A percentile compares a stretch with the other conserved stretches of the same genome.
These are phyloP conservation scores for Dryas integrifolia DNA, from an alignment of 331 rosid genomes.

Conservation along the genomic window DNA sequence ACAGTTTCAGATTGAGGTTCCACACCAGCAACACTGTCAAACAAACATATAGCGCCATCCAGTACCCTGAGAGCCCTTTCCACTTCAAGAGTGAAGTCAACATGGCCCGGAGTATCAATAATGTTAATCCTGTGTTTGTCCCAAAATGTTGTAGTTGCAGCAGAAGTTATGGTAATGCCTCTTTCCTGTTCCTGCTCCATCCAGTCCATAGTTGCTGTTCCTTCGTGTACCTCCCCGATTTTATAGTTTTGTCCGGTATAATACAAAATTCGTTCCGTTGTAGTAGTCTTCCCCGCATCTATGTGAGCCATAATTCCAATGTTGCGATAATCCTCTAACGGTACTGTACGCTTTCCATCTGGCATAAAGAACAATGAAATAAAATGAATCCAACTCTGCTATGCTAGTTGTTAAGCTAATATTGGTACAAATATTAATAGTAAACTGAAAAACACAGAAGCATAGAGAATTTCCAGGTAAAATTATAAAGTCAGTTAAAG, in stretches of 20 bases:
- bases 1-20: slow-evolving; percentile 98
- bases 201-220: slow-evolving; percentile 99
- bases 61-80: slow-evolving; percentile 94
- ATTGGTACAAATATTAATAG: slow-evolving; percentile 10
- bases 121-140: slow-evolving; percentile 87
- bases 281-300: slow-evolving; percentile 95
- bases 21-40: slow-evolving; percentile 97
- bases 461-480: background rate
- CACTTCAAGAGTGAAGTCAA: slow-evolving; percentile 93
- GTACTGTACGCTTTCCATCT: slow-evolving; percentile 59
- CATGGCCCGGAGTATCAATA: slow-evolving; percentile 97
- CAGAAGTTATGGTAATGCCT: slow-evolving; percentile 97
- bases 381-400: slow-evolving; percentile 18
- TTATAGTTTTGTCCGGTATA: slow-evolving; percentile 93
- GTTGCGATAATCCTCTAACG: slow-evolving; percentile 84
- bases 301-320: slow-evolving; percentile 99
- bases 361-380: slow-evolving; percentile 4
- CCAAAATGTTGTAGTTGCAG: slow-evolving; percentile 98
- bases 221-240: slow-evolving; percentile 97
- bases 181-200: slow-evolving; percentile 99
- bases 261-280: slow-evolving; percentile 78
- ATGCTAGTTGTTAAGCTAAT: slow-evolving; percentile 6
- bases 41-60: slow-evolving; percentile 95
- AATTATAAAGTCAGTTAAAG: background rate
- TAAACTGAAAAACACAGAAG: background rate